These are phyloP conservation scores for Mycena filopes DNA, from an alignment of 768 basidiomycete genomes.

Conservation along the genomic window DNA sequence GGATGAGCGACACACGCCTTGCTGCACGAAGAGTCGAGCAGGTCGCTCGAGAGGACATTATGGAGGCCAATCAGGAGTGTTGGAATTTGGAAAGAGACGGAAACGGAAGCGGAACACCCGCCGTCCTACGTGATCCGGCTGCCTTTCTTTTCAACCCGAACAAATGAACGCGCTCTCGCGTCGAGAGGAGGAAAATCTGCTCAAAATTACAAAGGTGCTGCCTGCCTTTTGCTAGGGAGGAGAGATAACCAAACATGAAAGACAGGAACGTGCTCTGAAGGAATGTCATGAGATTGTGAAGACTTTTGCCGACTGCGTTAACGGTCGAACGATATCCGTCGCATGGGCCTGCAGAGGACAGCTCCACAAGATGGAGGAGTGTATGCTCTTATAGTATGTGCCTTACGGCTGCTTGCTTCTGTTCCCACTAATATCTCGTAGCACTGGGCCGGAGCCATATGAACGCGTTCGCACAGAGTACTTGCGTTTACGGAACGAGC, in stretches of 20 bases:
- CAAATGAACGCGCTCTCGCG: constrained; percentile 86
- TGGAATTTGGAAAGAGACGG: no score
- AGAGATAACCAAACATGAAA: constrained; percentile 82
- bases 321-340: constrained; percentile 83
- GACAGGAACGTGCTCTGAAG: no score
- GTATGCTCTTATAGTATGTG: constrained; percentile 83
- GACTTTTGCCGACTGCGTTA: constrained; percentile 87
- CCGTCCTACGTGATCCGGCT: no score
- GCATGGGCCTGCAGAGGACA: constrained; percentile 85
- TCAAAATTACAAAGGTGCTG: constrained; percentile 83
- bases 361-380: constrained; percentile 76
- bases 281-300: no score
- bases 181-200: constrained; percentile 86
- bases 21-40: constrained; percentile 23
- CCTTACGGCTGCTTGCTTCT: background rate
- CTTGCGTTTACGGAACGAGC: constrained; percentile 67
- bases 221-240: constrained; percentile 79
- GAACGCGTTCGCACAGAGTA: constrained; percentile 78
- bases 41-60: constrained; percentile 18
- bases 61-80: no score
- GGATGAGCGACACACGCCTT: constrained; percentile 33
- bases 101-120: constrained; percentile 12
- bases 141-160: constrained; percentile 17
- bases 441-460: constrained; percentile 82
- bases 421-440: constrained; percentile 39